A percentile compares a stretch with the other conserved stretches of the same genome.
Conservation (phyloP, 2,329 filamentous ascomycete species). For the Curvularia lunata region DNA sequence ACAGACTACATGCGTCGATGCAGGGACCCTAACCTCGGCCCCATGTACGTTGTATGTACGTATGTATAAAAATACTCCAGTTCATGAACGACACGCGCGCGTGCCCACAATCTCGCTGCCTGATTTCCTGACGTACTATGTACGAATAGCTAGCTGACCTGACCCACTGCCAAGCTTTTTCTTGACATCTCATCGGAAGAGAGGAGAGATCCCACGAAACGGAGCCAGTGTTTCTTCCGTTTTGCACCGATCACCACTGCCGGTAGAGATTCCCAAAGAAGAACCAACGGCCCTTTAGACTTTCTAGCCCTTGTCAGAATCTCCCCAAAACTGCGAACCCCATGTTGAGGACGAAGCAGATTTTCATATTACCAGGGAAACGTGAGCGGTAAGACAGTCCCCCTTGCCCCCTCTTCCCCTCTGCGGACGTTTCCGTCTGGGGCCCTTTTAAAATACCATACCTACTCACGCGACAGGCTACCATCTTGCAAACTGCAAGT, state of each 20-base stretch:
- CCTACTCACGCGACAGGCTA: neutral
- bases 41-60: no score
- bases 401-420: no score
- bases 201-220: neutral
- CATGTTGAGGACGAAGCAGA: neutral
- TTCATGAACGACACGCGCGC: neutral
- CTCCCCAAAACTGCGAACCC: neutral
- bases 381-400: neutral
- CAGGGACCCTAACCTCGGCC: neutral
- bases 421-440: no score
- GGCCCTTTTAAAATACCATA: neutral
- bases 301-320: no score
- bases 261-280: no score
- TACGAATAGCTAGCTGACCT: neutral
- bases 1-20: neutral
- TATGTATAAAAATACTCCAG: no score
- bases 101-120: neutral
- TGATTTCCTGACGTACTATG: neutral
- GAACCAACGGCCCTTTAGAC: no score
- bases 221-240: no score
- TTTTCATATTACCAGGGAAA: neutral
- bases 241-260: no score
- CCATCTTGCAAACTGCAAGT: neutral
- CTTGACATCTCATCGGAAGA: neutral
- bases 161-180: constrained; percentile 1